Evolutionary conservation across 1,284 basidiomycete genomes (phyloP).

Genomic region (Taiwanofungus camphoratus): DNA sequence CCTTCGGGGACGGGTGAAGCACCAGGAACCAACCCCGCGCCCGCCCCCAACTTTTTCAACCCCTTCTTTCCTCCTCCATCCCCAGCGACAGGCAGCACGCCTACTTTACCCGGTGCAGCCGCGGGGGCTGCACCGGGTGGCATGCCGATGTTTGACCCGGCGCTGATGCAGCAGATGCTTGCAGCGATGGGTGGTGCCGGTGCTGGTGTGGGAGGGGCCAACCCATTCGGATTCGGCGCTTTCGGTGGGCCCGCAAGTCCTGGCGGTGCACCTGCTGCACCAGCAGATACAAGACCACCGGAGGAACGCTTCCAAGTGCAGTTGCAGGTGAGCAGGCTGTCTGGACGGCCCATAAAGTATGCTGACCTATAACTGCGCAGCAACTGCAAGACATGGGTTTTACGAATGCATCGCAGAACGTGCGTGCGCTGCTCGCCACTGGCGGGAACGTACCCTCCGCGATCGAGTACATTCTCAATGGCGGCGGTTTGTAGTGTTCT

Average conservation of each 20-base stretch:
- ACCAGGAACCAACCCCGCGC: conserved; percentile 5
- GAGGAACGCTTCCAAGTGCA: conserved; percentile 90
- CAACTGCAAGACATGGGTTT: conserved; percentile 90
- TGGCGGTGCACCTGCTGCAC: conserved; percentile 34
- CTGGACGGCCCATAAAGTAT: not conserved
- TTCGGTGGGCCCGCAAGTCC: conserved; percentile 30
- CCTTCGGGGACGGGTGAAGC: not conserved
- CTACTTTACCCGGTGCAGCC: conserved; percentile 8
- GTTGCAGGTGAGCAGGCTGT: conserved; percentile 56
- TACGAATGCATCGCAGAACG: conserved; percentile 79
- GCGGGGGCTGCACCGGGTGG: conserved; percentile 21
- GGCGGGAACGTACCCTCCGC: conserved; percentile 87
- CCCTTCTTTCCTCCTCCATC: conserved; percentile 21
- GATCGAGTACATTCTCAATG: conserved; percentile 84
- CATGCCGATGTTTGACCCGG: conserved; percentile 33
- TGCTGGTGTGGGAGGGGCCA: conserved; percentile 19
- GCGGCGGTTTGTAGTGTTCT: conserved; percentile 72
- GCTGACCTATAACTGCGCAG: conserved; percentile 29
- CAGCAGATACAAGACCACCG: conserved; percentile 67
- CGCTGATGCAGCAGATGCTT: conserved; percentile 47
- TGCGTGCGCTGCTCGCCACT: conserved; percentile 82
- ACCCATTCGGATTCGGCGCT: conserved; percentile 30
- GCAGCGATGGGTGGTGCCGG: conserved; percentile 27
- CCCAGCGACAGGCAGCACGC: conserved; percentile 14
- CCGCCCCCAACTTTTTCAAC: conserved; percentile 17